Evolutionary conservation across 208 protist genomes (phyloP), one percentile per base, ranked within the genome.

Genomic region (Leishmania turanica): DNA sequence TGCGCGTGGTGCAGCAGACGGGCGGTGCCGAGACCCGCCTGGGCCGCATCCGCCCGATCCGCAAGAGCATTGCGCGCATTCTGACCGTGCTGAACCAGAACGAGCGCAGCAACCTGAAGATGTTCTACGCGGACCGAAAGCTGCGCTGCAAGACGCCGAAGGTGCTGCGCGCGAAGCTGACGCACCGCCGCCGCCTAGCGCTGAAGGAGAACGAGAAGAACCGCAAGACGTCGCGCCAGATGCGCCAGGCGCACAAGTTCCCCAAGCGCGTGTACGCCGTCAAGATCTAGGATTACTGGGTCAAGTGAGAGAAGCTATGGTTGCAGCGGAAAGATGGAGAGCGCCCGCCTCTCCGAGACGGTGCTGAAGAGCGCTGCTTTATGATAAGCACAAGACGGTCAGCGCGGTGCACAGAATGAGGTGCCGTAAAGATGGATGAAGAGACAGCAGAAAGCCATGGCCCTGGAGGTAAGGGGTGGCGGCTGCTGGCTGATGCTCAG

Each of bases 31-130:
- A 97, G 70, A 90, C 91, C 62, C 99, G 99, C 85, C 89, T 99
- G 34, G 91, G 95, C 78, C 98, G 99, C 87, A 99, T 99, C 86
- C 95, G 96, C 87, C 97, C 97, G 47, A 98, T 99, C 82, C 96
- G 98, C 82, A 99, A 99, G 93, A 96, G 90, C 82, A 98, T 99
- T 81, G 99, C 99, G 34, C 95, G 97, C 85, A 97, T 99, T 66
- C 87, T 99, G 84, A 99, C 99, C 24, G 98, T 99, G 75, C 94
- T 99, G 77, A 99, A 98, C 95, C 93, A 99, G 94, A 99, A 96
- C 73, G 90, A 99, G 92, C 92, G 92, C 86, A 79, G 87, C 31
- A 91, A 97, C 87, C 93, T 99, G 64, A 92, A 96, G 76, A 96
- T 97, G 87, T 95, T 98, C 87, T 99, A 99, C 92, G 88, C 91